phyloP scores from a whole-genome alignment of 2,329 filamentous ascomycete genomes.

The Curvularia verruculosa region DNA sequence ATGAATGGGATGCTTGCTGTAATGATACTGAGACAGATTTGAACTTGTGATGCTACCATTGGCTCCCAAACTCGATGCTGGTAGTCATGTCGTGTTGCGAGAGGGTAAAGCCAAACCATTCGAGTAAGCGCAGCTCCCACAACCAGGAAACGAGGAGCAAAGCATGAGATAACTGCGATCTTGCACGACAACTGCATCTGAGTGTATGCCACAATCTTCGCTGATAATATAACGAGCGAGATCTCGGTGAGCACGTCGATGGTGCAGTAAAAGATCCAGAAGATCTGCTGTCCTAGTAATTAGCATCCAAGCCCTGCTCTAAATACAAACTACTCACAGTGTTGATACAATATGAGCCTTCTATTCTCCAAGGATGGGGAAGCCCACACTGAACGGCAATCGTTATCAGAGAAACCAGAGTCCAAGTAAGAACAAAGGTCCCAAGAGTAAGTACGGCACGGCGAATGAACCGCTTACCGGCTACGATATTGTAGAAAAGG shows the following conservation, averaged over 20 bases:
- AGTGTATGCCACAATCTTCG: slow-evolving; percentile 39
- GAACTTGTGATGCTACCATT: slow-evolving; percentile 35
- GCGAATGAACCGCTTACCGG: slow-evolving; percentile 26
- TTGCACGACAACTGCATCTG: slow-evolving; percentile 34
- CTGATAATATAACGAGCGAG: slow-evolving; percentile 38
- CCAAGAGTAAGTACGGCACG: slow-evolving; percentile 28
- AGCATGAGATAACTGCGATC: slow-evolving; percentile 39
- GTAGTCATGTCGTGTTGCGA: slow-evolving; percentile 33
- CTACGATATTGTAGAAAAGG: slow-evolving; percentile 34
- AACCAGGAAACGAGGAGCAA: slow-evolving; percentile 40
- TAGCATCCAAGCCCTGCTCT: slow-evolving; percentile 16
- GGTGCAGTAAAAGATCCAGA: slow-evolving; percentile 45
- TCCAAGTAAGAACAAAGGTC: slow-evolving; percentile 37
- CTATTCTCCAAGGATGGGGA: slow-evolving; percentile 39
- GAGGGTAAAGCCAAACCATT: slow-evolving; percentile 40
- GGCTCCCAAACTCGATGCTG: slow-evolving; percentile 39
- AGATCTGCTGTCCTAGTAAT: slow-evolving; percentile 34
- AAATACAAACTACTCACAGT: slow-evolving; percentile 24
- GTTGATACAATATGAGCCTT: slow-evolving; percentile 38
- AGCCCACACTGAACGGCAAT: slow-evolving; percentile 42
- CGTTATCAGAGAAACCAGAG: slow-evolving; percentile 30
- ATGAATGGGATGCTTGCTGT: slow-evolving; percentile 46
- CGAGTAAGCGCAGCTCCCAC: slow-evolving; percentile 35
- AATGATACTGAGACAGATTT: slow-evolving; percentile 38
- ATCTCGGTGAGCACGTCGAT: slow-evolving; percentile 43